Conservation (phyloP, 257 asterid genomes). For the Avicennia marina region DNA sequence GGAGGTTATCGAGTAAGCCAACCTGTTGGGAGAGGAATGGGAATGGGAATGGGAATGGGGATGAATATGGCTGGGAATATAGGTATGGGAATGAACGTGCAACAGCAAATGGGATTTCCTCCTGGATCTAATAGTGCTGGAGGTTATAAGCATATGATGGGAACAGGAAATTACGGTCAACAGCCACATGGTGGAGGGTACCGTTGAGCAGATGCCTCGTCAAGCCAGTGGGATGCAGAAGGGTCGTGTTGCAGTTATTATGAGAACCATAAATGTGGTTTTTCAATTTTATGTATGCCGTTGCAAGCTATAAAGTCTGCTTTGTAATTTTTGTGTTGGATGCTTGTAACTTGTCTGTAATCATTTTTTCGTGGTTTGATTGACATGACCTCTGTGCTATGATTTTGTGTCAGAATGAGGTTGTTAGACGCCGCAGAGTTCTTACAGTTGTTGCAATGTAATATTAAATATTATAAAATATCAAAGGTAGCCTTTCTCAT, state of each 20-base stretch:
- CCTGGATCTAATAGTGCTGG: not conserved
- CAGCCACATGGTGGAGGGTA: no score
- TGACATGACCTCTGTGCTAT: no score
- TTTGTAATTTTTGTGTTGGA: no score
- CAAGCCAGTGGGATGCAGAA: no score
- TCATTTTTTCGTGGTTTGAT: no score
- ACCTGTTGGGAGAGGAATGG: slow-evolving; percentile 25
- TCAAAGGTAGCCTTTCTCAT: slow-evolving; percentile 39
- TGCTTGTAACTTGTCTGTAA: no score
- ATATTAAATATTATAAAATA: slow-evolving; percentile 34
- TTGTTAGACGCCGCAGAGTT: slow-evolving; percentile 30
- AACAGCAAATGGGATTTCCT: not conserved
- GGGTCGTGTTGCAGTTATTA: no score
- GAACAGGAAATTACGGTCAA: not conserved
- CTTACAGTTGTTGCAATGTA: slow-evolving; percentile 24
- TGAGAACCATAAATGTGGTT: no score
- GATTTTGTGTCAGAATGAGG: no score
- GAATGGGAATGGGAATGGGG: slow-evolving; percentile 27
- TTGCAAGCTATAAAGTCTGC: no score
- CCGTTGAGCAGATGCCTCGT: no score
- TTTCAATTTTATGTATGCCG: no score
- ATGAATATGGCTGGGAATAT: not conserved
- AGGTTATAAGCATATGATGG: not conserved
- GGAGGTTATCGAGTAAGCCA: slow-evolving; percentile 19
- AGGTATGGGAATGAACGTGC: not conserved